These are phyloP conservation scores for Jackrogersella minutella DNA, from an alignment of 495 filamentous ascomycete species.

Conservation along the genomic window DNA sequence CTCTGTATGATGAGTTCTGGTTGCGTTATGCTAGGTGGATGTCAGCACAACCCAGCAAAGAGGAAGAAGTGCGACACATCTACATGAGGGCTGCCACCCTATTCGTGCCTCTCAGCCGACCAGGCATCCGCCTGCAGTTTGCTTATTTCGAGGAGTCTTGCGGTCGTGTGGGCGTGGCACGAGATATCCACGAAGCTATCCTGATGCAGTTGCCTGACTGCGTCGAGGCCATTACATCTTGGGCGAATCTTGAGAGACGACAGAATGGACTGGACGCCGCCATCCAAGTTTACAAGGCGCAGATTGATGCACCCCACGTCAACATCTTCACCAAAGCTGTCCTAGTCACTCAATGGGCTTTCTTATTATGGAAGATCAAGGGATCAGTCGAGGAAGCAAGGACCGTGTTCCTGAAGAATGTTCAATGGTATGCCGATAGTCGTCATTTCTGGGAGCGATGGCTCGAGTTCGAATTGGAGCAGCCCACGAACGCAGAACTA, in stretches of 20 bases:
- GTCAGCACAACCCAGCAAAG: slow-evolving; percentile 78
- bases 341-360: slow-evolving; percentile 89
- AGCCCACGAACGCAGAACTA: slow-evolving; percentile 73
- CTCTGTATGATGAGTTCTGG: slow-evolving; percentile 98
- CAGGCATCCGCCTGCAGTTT: slow-evolving; percentile 85
- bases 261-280: slow-evolving; percentile 87
- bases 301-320: slow-evolving; percentile 74
- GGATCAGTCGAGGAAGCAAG: slow-evolving; percentile 86
- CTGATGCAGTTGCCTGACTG: slow-evolving; percentile 71
- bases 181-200: slow-evolving; percentile 84
- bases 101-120: slow-evolving; percentile 84
- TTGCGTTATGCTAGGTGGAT: slow-evolving; percentile 98
- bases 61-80: slow-evolving; percentile 91
- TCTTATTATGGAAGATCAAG: slow-evolving; percentile 88
- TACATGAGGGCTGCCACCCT: slow-evolving; percentile 87
- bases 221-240: slow-evolving; percentile 85
- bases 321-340: slow-evolving; percentile 86
- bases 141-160: slow-evolving; percentile 93
- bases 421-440: slow-evolving; percentile 86
- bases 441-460: slow-evolving; percentile 93
- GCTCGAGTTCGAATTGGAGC: slow-evolving; percentile 87
- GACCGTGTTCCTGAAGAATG: slow-evolving; percentile 81
- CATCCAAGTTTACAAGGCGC: slow-evolving; percentile 81
- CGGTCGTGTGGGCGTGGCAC: slow-evolving; percentile 76
- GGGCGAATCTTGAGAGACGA: slow-evolving; percentile 88